phyloP scores from a whole-genome alignment of 805 yeast genomes.

The Lipomyces anomalus region DNA sequence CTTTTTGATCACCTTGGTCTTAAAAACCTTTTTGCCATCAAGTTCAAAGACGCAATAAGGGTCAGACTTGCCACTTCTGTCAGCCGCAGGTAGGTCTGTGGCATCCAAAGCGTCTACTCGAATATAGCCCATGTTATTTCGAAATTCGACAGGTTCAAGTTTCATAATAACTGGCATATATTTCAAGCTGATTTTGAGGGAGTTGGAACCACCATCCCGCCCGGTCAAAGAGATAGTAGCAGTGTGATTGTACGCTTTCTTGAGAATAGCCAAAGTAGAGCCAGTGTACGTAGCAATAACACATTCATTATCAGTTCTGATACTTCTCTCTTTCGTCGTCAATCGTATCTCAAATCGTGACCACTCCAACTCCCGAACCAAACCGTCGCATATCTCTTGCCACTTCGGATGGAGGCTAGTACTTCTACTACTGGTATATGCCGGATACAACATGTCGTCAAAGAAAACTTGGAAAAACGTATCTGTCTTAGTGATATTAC shows the following conservation, averaged over 20 bases:
- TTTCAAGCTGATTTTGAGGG: slow-evolving; percentile 43
- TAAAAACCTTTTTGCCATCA: slow-evolving; percentile 58
- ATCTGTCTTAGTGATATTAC: slow-evolving; percentile 49
- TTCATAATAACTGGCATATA: slow-evolving; percentile 70
- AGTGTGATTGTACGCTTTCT: slow-evolving; percentile 60
- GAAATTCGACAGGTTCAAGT: slow-evolving; percentile 69
- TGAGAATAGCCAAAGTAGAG: slow-evolving; percentile 60
- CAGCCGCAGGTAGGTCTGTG: slow-evolving; percentile 71
- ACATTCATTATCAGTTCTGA: slow-evolving; percentile 51
- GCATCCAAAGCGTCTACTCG: slow-evolving; percentile 60
- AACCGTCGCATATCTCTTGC: slow-evolving; percentile 63
- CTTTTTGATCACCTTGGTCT: slow-evolving; percentile 76
- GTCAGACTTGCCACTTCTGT: slow-evolving; percentile 80
- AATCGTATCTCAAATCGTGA: slow-evolving; percentile 61
- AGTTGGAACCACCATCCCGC: slow-evolving; percentile 34
- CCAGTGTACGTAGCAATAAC: slow-evolving; percentile 56
- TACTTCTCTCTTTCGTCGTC: slow-evolving; percentile 43
- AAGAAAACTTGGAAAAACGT: slow-evolving; percentile 68
- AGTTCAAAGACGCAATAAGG: slow-evolving; percentile 72
- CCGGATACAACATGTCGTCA: slow-evolving; percentile 67
- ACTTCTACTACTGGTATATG: slow-evolving; percentile 52
- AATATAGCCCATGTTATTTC: slow-evolving; percentile 68
- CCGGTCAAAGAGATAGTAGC: slow-evolving; percentile 52
- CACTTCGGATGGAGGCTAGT: slow-evolving; percentile 32
- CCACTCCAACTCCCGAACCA: slow-evolving; percentile 70